Evolutionary conservation across 1,284 basidiomycete species (phyloP), one percentile per base, ranked within the genome.

Genomic region (Volvariella surrecta): DNA sequence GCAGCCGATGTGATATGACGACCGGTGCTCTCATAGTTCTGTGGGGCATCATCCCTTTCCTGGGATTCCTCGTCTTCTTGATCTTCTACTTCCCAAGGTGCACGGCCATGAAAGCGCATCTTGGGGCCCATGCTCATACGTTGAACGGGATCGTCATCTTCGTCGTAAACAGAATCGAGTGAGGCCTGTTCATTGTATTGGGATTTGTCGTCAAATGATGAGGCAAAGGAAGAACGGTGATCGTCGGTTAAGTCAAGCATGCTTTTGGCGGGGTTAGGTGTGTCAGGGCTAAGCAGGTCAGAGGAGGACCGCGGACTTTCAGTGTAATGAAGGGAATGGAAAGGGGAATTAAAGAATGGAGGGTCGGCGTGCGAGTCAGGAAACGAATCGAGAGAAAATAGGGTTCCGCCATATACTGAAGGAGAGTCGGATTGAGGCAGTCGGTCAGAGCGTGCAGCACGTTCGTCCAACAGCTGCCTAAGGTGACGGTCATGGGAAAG

Each of bases 51-150:
- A 35, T 66, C 66, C 1, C 61, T 54, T 37, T 74, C 71, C n/a
- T n/a, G 34, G 60, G 57, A 32, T 67, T 64, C 0, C 61, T 55
- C 37, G 74, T 71, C 35, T 73, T 71, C 22, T 68, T 72, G 51
- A 17, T 67, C 71, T 40, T 76, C 80, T 39, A 73, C 63, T 61
- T 89, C 85, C 85, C 85, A 89, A 35, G 86, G 85, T 18, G 85
- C 82, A 20, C 72, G 79, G 47, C 82, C 82, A 59, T 87, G 83
- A 55, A 87, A 77, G 39, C 79, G 76, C 73, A 89, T 83, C 58
- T 78, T 85, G 20, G 85, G 85, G 13, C 86, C 86, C 34, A 82
- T 74, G 54, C 81, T 86, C 60, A 85, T 74, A 44, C 79, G 69
- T 47, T 67, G 50, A 45, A 69, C 60, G 43, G 59, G 51, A 28